Evolutionary conservation across 306 rosid species (phyloP).

Genomic region (Geum urbanum): DNA sequence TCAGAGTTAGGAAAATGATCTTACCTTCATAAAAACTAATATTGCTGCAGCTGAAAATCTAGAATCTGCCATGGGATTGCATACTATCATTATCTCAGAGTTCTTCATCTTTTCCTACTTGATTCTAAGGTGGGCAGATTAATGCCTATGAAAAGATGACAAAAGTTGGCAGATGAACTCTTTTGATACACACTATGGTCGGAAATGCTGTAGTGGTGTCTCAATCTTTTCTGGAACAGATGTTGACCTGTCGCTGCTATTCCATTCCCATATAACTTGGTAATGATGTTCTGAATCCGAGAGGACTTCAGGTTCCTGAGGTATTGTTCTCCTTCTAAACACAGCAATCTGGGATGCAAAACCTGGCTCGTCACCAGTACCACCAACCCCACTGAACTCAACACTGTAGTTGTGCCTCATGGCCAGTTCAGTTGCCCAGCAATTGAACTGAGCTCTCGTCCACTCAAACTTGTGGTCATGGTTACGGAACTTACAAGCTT

Average conservation of each 20-base stretch:
- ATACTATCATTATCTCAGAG: no score
- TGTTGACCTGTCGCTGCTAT: constrained; percentile 21
- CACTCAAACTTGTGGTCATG: constrained; percentile 96
- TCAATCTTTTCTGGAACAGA: background rate
- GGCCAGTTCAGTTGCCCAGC: constrained; percentile 80
- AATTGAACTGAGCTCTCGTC: constrained; percentile 78
- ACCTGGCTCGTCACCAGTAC: constrained; percentile 85
- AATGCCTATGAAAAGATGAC: no score
- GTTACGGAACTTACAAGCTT: constrained; percentile 76
- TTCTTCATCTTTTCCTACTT: no score
- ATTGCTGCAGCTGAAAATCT: no score
- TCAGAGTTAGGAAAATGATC: background rate
- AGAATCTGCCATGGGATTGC: no score
- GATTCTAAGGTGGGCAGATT: no score
- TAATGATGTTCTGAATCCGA: constrained; percentile 31
- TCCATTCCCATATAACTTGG: constrained; percentile 69
- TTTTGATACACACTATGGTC: no score
- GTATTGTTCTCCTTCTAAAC: constrained; percentile 44
- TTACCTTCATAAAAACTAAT: no score
- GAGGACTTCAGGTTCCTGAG: constrained; percentile 22
- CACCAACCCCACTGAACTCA: constrained; percentile 88
- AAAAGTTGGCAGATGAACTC: no score
- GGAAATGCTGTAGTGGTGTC: background rate
- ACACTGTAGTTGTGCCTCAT: constrained; percentile 66
- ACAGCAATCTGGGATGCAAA: constrained; percentile 98